These are phyloP conservation scores for Diospyros kaki DNA, from an alignment of 148 eudicot genomes.

Conservation along the genomic window DNA sequence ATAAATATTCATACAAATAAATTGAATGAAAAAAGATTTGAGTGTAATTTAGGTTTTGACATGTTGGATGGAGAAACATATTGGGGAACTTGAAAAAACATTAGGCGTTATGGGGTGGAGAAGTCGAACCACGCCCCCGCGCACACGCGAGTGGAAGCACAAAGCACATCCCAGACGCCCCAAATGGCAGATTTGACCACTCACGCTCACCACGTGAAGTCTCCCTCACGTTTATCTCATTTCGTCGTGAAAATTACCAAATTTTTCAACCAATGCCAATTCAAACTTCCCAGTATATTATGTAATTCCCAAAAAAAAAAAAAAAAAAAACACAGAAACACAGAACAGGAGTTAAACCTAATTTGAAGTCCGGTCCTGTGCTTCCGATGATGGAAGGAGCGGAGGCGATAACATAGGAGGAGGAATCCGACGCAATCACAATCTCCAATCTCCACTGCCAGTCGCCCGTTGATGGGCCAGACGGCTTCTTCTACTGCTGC, in stretches of 20 bases:
- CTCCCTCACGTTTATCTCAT: background rate
- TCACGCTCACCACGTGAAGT: no score
- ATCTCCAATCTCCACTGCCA: background rate
- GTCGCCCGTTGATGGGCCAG: slow-evolving; percentile 49
- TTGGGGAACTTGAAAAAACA: no score
- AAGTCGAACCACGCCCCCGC: no score
- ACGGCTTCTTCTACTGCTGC: slow-evolving; percentile 26
- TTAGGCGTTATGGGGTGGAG: no score
- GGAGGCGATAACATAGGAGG: background rate
- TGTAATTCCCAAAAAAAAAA: background rate
- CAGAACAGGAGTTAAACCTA: background rate
- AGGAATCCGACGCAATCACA: background rate
- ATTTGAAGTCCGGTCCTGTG: slow-evolving; percentile 7
- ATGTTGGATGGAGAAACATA: no score
- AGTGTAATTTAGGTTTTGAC: no score
- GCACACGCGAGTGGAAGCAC: background rate
- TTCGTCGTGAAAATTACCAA: no score
- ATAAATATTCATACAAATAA: no score
- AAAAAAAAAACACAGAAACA: background rate
- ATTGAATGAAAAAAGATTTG: no score
- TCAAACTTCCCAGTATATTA: background rate
- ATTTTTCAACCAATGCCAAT: no score
- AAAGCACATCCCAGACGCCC: no score
- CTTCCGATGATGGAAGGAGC: background rate
- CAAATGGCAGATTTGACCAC: no score